phyloP scores from a whole-genome alignment of 352 stramenopile species.

The Phytophthora meadii region DNA sequence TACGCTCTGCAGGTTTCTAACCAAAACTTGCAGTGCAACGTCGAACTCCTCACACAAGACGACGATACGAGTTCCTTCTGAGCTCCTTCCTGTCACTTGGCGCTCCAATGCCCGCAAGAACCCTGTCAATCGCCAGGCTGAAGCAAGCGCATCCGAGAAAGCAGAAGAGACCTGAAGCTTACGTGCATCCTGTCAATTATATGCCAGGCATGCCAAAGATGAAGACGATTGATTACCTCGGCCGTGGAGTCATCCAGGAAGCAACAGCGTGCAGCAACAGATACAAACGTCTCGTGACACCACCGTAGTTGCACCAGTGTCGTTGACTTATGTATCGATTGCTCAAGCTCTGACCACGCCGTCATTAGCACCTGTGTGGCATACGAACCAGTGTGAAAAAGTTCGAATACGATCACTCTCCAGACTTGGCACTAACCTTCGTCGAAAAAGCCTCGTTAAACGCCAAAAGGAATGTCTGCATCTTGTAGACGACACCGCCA shows the following conservation, averaged over 20 bases:
- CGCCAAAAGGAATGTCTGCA: slow-evolving; percentile 45
- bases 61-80: slow-evolving; percentile 18
- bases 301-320: slow-evolving; percentile 40
- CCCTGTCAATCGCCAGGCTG: slow-evolving; percentile 42
- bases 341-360: slow-evolving; percentile 45
- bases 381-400: slow-evolving; percentile 9
- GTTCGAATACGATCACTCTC: background rate
- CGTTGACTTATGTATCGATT: slow-evolving; percentile 15
- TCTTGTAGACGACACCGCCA: slow-evolving; percentile 46
- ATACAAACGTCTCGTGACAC: slow-evolving; percentile 49
- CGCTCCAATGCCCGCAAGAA: slow-evolving; percentile 43
- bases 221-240: slow-evolving; percentile 25
- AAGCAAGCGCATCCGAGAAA: slow-evolving; percentile 27
- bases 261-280: slow-evolving; percentile 41
- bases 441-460: slow-evolving; percentile 61
- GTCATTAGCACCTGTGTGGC: slow-evolving; percentile 45
- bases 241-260: slow-evolving; percentile 42
- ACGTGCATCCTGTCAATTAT: slow-evolving; percentile 4
- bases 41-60: slow-evolving; percentile 39
- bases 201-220: background rate
- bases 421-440: slow-evolving; percentile 27
- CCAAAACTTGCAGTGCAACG: slow-evolving; percentile 27
- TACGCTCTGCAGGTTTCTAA: slow-evolving; percentile 34
- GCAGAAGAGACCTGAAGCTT: slow-evolving; percentile 40
- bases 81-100: slow-evolving; percentile 24